phyloP scores from a whole-genome alignment of 2,329 filamentous ascomycete species.

The Colletotrichum zoysiae region DNA sequence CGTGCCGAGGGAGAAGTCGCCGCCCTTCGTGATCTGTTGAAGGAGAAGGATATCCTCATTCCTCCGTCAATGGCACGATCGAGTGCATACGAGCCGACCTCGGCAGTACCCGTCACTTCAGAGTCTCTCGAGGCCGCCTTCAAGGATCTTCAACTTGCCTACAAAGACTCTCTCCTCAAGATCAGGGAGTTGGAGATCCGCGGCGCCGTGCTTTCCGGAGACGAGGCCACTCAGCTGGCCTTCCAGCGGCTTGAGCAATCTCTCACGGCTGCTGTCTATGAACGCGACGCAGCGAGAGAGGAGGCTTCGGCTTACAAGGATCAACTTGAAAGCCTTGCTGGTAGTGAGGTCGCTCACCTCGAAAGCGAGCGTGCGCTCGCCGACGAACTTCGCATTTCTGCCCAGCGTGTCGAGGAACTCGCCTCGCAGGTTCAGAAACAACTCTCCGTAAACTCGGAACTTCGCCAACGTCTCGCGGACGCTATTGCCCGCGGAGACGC shows the following conservation, averaged over 20 bases:
- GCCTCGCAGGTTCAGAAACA: conserved; percentile 84
- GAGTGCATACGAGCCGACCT: conserved; percentile 45
- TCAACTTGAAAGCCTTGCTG: conserved; percentile 70
- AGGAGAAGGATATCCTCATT: conserved; percentile 85
- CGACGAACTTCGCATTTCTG: conserved; percentile 78
- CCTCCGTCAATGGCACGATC: conserved; percentile 69
- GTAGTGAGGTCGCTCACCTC: conserved; percentile 67
- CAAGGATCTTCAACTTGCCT: conserved; percentile 79
- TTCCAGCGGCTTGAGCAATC: conserved; percentile 76
- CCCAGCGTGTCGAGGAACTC: conserved; percentile 82
- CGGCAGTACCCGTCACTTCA: conserved; percentile 69
- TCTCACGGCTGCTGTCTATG: conserved; percentile 76
- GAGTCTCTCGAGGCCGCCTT: conserved; percentile 81
- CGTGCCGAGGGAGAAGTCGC: conserved; percentile 93
- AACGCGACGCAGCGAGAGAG: conserved; percentile 78
- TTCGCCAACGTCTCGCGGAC: conserved; percentile 81
- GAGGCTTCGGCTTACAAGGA: conserved; percentile 73
- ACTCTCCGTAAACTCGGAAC: conserved; percentile 79
- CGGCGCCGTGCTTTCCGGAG: conserved; percentile 53
- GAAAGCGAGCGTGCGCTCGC: conserved; percentile 74
- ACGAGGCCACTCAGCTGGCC: conserved; percentile 72
- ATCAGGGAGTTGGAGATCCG: conserved; percentile 73
- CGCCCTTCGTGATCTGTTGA: conserved; percentile 81
- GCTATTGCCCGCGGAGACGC: conserved; percentile 87
- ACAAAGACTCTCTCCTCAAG: conserved; percentile 73